Evolutionary conservation across 306 rosid species (phyloP).

Genomic region (Cucurbita moschata): DNA sequence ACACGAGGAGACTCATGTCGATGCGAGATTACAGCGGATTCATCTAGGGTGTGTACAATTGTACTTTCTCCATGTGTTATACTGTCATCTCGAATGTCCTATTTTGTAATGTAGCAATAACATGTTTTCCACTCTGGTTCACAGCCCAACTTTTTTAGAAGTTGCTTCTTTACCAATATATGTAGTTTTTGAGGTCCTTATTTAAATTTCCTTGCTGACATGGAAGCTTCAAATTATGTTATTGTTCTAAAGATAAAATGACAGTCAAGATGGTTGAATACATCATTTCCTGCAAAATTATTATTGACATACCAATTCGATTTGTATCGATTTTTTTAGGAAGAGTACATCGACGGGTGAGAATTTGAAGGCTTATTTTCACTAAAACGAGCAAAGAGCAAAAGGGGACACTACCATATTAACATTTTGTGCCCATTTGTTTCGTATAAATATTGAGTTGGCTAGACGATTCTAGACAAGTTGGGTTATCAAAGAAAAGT

Average conservation of each 20-base stretch:
- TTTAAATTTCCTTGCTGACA: background rate
- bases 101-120: background rate
- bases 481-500: too few species aligned
- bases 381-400: background rate
- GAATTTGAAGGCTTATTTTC: background rate
- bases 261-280: background rate
- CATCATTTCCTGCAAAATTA: too few species aligned
- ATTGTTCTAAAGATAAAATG: background rate
- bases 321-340: too few species aligned
- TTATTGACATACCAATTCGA: too few species aligned
- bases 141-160: background rate
- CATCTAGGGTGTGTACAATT: conserved; percentile 1
- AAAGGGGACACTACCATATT: background rate
- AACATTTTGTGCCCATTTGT: background rate
- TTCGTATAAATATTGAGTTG: too few species aligned
- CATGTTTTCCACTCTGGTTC: background rate
- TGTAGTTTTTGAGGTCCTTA: background rate
- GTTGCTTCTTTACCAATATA: background rate
- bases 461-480: too few species aligned
- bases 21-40: background rate
- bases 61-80: background rate
- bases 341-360: background rate
- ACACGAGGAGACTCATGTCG: background rate
- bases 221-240: background rate
- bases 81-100: background rate